Evolutionary conservation across 2,329 filamentous ascomycete species (phyloP).

Genomic region (Ophiostoma piceae): DNA sequence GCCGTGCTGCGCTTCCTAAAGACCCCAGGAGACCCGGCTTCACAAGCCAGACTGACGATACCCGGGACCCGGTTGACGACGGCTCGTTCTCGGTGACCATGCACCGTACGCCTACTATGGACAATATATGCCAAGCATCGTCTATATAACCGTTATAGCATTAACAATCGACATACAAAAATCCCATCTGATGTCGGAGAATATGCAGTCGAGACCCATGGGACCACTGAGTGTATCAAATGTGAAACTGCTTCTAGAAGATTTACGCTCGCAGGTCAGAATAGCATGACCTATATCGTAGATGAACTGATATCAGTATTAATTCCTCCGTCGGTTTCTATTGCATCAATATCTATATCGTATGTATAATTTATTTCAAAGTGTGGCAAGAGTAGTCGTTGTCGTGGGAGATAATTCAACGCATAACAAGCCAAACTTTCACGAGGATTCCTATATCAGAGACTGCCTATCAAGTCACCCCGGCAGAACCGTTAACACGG

Average conservation of each 20-base stretch:
- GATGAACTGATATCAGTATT: background rate
- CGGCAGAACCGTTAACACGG: background rate
- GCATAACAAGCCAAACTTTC: background rate
- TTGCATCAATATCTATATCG: too few species aligned
- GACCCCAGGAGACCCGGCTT: background rate
- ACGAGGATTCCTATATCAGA: background rate
- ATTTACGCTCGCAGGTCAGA: background rate
- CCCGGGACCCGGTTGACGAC: background rate
- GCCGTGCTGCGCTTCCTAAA: background rate
- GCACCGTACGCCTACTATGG: background rate
- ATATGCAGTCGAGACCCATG: background rate
- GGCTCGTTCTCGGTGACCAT: background rate
- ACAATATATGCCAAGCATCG: background rate
- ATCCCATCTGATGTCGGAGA: background rate
- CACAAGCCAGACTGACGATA: background rate
- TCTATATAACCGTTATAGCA: background rate
- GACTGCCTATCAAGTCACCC: background rate
- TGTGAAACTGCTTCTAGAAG: conserved; percentile 3
- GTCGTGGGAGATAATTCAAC: too few species aligned
- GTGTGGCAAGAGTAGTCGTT: too few species aligned
- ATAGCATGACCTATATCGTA: background rate
- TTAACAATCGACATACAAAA: background rate
- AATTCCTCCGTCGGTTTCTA: background rate
- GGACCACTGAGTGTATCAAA: background rate
- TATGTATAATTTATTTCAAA: too few species aligned